These are phyloP conservation scores for Chlorella sp. DNA, from an alignment of 139 green algal genomes.

Conservation along the genomic window DNA sequence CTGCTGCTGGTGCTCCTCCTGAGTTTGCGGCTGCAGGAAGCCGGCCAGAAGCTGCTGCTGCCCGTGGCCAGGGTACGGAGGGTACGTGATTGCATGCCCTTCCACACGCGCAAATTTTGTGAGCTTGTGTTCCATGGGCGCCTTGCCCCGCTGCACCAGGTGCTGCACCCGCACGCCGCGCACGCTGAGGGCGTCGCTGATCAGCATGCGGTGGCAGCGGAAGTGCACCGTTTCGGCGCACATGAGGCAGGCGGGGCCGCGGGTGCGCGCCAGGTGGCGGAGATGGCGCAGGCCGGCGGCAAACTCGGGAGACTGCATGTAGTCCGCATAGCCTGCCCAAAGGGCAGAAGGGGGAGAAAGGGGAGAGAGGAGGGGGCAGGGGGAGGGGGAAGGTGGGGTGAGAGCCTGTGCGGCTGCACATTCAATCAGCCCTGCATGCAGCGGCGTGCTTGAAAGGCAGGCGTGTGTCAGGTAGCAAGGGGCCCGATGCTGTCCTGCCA, in stretches of 20 bases:
- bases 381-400: background rate
- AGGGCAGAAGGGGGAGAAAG: background rate
- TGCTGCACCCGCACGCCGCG: slow-evolving; percentile 20
- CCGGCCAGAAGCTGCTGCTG: background rate
- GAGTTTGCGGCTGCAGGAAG: background rate
- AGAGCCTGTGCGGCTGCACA: background rate
- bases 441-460: no score
- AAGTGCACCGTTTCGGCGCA: slow-evolving; percentile 9
- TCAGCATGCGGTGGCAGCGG: slow-evolving; percentile 34
- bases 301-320: slow-evolving; percentile 39
- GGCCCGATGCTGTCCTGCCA: background rate
- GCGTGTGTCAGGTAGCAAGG: background rate
- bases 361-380: background rate
- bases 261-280: background rate
- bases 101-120: slow-evolving; percentile 35
- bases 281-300: background rate
- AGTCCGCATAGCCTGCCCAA: slow-evolving; percentile 35
- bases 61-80: background rate
- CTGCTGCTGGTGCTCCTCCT: background rate
- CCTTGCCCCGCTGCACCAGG: slow-evolving; percentile 24
- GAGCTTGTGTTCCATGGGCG: slow-evolving; percentile 20
- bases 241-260: slow-evolving; percentile 11
- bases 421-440: background rate
- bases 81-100: slow-evolving; percentile 16
- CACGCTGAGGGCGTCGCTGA: slow-evolving; percentile 28